These are phyloP conservation scores for Phytophthora citrophthora DNA, from an alignment of 352 stramenopile species.

Conservation along the genomic window DNA sequence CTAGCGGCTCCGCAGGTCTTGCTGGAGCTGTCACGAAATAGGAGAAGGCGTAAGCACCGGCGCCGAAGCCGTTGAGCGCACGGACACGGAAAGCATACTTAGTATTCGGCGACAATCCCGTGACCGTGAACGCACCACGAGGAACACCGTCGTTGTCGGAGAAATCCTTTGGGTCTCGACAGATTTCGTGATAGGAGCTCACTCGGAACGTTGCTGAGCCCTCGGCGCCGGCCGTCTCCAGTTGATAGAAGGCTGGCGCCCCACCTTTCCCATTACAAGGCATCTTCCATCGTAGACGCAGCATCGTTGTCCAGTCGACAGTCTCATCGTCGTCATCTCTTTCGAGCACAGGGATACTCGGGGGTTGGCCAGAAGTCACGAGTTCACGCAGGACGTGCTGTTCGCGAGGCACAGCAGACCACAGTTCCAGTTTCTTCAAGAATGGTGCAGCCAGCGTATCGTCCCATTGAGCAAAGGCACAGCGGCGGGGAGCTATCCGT, in stretches of 20 bases:
- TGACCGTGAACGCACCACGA: conserved; percentile 76
- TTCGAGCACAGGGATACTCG: conserved; percentile 62
- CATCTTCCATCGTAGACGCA: conserved; percentile 73
- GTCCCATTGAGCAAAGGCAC: conserved; percentile 66
- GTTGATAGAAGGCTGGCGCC: conserved; percentile 77
- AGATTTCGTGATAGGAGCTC: conserved; percentile 85
- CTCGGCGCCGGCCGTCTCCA: conserved; percentile 82
- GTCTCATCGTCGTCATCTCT: conserved; percentile 36
- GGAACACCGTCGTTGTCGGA: conserved; percentile 81
- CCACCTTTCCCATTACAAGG: conserved; percentile 68
- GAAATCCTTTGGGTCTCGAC: conserved; percentile 87
- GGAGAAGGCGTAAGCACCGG: conserved; percentile 82
- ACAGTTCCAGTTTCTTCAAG: conserved; percentile 77
- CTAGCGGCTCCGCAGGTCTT: conserved; percentile 69
- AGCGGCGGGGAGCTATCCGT: conserved; percentile 56
- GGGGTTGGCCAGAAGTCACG: conserved; percentile 69
- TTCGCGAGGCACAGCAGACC: conserved; percentile 74
- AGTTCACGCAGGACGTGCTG: conserved; percentile 71
- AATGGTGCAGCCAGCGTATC: conserved; percentile 57
- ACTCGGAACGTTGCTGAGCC: conserved; percentile 68
- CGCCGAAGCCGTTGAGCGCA: conserved; percentile 91
- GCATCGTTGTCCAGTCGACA: conserved; percentile 73
- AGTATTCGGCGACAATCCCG: conserved; percentile 78
- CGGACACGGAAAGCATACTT: conserved; percentile 91
- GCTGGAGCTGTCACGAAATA: conserved; percentile 87